Conservation (phyloP, 371 early-diverging fungal genomes). For the Circinella umbellata region DNA sequence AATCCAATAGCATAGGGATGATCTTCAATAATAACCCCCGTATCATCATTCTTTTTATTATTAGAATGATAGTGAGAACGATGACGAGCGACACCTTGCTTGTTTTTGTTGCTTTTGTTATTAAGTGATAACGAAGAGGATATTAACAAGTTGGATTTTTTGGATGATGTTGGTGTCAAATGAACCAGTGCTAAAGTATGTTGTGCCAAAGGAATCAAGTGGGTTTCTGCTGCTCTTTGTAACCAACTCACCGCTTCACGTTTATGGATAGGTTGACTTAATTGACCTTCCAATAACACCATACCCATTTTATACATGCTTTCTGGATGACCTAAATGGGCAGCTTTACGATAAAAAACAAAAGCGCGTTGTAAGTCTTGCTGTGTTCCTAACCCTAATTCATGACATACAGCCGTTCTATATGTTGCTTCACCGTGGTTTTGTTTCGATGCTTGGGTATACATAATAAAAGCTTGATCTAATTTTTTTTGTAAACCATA, state of each 20-base stretch:
- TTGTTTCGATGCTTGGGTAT: conserved; percentile 90
- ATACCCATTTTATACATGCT: conserved; percentile 97
- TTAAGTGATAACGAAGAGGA: conserved; percentile 12
- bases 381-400: conserved; percentile 90
- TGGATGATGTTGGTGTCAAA: background rate
- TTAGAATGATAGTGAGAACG: background rate
- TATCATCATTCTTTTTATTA: conserved; percentile 32
- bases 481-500: conserved; percentile 85
- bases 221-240: conserved; percentile 73
- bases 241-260: conserved; percentile 91
- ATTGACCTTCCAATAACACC: conserved; percentile 75
- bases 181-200: conserved; percentile 82
- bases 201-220: conserved; percentile 80
- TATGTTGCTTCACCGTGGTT: conserved; percentile 94
- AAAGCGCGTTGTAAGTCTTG: conserved; percentile 82
- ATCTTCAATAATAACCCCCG: conserved; percentile 60
- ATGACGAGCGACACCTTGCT: background rate
- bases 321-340: conserved; percentile 85
- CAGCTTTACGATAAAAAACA: conserved; percentile 93
- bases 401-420: conserved; percentile 94
- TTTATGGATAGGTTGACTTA: conserved; percentile 70
- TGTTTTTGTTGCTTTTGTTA: background rate
- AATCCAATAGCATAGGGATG: conserved; percentile 85
- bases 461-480: conserved; percentile 88
- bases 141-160: too few species aligned